Conservation (phyloP, 2,329 filamentous ascomycete species). For the Hypoxylon sp. region DNA sequence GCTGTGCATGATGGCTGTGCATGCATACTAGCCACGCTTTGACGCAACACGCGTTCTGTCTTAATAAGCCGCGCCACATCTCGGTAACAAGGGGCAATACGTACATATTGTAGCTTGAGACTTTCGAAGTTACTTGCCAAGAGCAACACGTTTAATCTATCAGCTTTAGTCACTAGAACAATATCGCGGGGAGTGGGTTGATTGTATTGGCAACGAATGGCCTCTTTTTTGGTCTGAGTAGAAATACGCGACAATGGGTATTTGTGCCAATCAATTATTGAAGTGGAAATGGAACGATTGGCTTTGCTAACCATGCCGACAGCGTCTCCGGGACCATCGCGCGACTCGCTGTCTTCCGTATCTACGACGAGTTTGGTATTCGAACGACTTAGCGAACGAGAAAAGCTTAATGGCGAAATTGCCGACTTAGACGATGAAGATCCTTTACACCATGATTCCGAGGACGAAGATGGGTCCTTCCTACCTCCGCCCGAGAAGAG, state of each 20-base stretch:
- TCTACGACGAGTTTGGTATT: conserved; percentile 88
- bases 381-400: conserved; percentile 77
- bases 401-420: conserved; percentile 57
- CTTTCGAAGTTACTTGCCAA: background rate
- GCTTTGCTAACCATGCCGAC: conserved; percentile 29
- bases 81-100: conserved; percentile 6
- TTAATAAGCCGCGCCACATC: conserved; percentile 32
- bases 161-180: background rate
- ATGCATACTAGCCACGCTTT: conserved; percentile 13
- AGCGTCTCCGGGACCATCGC: conserved; percentile 61
- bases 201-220: conserved; percentile 31
- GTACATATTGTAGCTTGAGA: background rate
- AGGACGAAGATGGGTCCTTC: conserved; percentile 68
- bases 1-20: background rate
- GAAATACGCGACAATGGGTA: conserved; percentile 40
- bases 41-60: background rate
- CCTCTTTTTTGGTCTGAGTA: conserved; percentile 22
- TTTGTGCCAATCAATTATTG: conserved; percentile 10
- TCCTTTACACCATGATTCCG: conserved; percentile 59
- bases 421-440: conserved; percentile 63
- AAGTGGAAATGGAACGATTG: background rate
- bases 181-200: background rate
- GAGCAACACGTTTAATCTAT: conserved; percentile 21
- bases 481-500: conserved; percentile 58
- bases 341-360: conserved; percentile 78